These are phyloP conservation scores for Rhynchospora tenuis DNA, from an alignment of 176 grass and related monocot genomes.

Conservation along the genomic window DNA sequence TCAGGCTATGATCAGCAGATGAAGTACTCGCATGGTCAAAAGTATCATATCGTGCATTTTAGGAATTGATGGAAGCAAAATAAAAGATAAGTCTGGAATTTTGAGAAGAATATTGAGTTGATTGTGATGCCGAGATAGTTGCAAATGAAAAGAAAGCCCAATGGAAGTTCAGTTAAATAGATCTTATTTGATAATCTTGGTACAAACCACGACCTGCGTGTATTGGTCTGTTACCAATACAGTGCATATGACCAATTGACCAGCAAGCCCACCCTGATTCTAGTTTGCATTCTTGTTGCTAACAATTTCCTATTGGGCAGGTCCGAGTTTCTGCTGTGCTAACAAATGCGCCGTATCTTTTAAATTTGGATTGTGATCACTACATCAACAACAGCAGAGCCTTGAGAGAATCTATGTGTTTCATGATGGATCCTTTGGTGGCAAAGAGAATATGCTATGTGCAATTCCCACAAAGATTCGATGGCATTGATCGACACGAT, in stretches of 20 bases:
- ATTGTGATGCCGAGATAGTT: not conserved
- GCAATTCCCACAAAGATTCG: conserved; percentile 89
- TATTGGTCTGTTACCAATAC: not conserved
- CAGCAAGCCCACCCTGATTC: not conserved
- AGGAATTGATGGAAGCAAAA: not conserved
- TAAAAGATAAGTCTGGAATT: not conserved
- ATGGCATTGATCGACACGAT: conserved; percentile 88
- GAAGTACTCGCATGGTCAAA: too few species aligned
- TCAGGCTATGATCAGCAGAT: too few species aligned
- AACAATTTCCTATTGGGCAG: conserved; percentile 28
- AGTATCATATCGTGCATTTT: not conserved
- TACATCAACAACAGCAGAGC: conserved; percentile 95
- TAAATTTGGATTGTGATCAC: conserved; percentile 96
- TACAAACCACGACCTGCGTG: not conserved
- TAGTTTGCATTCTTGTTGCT: not conserved
- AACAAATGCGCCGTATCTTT: conserved; percentile 70
- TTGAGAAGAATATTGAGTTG: not conserved
- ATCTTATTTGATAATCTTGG: not conserved
- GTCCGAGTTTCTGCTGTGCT: conserved; percentile 85
- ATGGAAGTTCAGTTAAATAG: not conserved
- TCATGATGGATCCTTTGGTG: conserved; percentile 94
- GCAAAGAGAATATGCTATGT: conserved; percentile 87
- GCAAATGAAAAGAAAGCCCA: not conserved
- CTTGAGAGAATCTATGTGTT: conserved; percentile 87
- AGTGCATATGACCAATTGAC: not conserved